Conservation (phyloP, 169 alveolate species). For the Perkinsus chesapeaki region DNA sequence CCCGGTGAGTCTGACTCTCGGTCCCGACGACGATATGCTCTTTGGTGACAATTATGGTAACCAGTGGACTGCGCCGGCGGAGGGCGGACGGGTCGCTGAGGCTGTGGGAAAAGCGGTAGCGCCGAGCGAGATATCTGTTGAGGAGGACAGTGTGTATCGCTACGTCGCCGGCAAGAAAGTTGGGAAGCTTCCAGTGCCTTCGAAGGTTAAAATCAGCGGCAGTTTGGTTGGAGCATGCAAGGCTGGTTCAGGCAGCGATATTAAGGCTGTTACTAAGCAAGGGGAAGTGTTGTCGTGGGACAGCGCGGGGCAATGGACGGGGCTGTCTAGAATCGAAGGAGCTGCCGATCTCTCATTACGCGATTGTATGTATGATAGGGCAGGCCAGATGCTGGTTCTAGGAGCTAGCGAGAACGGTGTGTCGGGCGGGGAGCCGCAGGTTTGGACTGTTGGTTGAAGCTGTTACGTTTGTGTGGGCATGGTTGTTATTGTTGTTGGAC, state of each 20-base stretch:
- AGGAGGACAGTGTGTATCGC: not conserved
- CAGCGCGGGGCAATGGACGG: not conserved
- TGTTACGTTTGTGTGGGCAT: not conserved
- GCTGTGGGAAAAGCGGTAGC: not conserved
- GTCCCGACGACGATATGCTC: not conserved
- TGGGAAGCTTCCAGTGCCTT: not conserved
- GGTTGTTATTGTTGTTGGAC: not conserved
- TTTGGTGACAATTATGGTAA: not conserved
- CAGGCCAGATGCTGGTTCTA: not conserved
- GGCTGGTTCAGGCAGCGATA: not conserved
- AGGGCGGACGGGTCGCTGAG: not conserved
- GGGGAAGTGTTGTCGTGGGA: not conserved
- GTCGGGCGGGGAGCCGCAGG: not conserved
- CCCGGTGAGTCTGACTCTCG: not conserved
- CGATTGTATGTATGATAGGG: not conserved
- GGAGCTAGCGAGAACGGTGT: not conserved
- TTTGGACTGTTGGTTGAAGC: not conserved
- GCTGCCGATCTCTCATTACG: not conserved
- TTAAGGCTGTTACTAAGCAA: not conserved
- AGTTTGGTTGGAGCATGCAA: not conserved
- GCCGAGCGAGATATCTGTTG: not conserved
- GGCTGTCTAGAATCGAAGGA: not conserved
- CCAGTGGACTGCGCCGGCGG: not conserved
- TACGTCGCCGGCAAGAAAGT: not conserved
- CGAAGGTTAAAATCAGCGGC: not conserved